Evolutionary conservation across 768 basidiomycete genomes (phyloP).

Genomic region (Pleurotus pulmonarius): DNA sequence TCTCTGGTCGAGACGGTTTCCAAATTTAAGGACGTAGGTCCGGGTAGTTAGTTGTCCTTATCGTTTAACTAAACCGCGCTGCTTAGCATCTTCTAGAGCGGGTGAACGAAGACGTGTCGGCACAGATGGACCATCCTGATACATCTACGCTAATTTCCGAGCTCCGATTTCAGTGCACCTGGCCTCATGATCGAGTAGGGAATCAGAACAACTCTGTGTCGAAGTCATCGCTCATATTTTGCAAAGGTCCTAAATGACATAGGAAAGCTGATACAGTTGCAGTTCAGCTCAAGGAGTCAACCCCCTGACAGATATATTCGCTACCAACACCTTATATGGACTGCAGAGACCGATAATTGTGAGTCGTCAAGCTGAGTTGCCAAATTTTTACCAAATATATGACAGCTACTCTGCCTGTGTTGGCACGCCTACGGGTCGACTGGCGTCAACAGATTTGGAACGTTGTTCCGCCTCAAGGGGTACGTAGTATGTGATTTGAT

Average conservation of each 20-base stretch:
- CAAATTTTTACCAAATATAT: no score
- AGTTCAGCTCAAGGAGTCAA: constrained; percentile 26
- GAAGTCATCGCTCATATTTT: no score
- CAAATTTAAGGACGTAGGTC: neutral
- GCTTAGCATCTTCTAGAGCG: neutral
- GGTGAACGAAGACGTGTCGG: neutral
- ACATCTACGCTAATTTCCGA: neutral
- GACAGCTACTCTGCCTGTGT: constrained; percentile 10
- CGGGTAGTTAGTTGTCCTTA: neutral
- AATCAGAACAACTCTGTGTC: no score
- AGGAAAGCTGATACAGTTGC: constrained; percentile 35
- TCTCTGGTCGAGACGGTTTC: neutral
- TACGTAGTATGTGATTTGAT: constrained; percentile 13
- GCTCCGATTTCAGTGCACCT: neutral
- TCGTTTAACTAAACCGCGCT: neutral
- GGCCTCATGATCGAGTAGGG: neutral
- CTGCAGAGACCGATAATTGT: constrained; percentile 37
- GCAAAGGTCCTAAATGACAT: constrained; percentile 18
- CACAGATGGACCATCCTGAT: neutral
- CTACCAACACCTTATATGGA: constrained; percentile 61
- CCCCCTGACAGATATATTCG: constrained; percentile 43
- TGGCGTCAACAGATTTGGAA: constrained; percentile 56
- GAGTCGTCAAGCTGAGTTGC: constrained; percentile 12
- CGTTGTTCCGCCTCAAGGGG: constrained; percentile 14
- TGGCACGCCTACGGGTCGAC: constrained; percentile 33